Conservation (phyloP, 2,329 filamentous ascomycete species). For the Cercospora citrullina region DNA sequence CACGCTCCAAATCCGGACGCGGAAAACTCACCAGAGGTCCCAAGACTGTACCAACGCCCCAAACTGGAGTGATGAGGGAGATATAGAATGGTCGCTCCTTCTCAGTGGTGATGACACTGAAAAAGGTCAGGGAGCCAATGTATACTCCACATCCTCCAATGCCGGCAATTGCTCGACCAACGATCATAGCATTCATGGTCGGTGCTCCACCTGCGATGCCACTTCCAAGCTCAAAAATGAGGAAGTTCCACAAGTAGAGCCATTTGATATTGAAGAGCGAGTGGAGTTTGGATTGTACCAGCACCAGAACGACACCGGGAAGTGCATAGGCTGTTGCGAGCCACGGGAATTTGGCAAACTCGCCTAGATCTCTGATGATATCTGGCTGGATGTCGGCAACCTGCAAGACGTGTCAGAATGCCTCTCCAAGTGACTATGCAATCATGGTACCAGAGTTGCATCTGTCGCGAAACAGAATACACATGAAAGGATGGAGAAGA, state of each 20-base stretch:
- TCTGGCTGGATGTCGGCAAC: neutral
- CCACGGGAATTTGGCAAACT: neutral
- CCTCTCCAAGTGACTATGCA: neutral
- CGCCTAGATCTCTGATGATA: neutral
- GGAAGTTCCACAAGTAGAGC: neutral
- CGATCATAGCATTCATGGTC: neutral
- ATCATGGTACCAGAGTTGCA: neutral
- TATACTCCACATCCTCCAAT: neutral
- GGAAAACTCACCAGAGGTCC: neutral
- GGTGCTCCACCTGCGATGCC: neutral
- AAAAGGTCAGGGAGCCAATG: neutral
- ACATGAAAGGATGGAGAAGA: neutral
- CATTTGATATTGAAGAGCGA: neutral
- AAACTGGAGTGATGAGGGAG: neutral
- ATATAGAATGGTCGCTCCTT: neutral
- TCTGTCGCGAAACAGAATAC: neutral
- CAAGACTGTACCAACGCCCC: neutral
- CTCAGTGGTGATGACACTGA: neutral
- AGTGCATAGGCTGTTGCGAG: neutral
- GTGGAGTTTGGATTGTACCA: neutral
- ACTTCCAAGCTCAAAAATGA: neutral
- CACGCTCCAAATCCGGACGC: neutral
- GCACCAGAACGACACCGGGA: neutral
- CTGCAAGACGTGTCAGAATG: neutral
- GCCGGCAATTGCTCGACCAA: neutral